Evolutionary conservation across 2,329 filamentous ascomycete species (phyloP).

Genomic region (Monosporascus sp.): DNA sequence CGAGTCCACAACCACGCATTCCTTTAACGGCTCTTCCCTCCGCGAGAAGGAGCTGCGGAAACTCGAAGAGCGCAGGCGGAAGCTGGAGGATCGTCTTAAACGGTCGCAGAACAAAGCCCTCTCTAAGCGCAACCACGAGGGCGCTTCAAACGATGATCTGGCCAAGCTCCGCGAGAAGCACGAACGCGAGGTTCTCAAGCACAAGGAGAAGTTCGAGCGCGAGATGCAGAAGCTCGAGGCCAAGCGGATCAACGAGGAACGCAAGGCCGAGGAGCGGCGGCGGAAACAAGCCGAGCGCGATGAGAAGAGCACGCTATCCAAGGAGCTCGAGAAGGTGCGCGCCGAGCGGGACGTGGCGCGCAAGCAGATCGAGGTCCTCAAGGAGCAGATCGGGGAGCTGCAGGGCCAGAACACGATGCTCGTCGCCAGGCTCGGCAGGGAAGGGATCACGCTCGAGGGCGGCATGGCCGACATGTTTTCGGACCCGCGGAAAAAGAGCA

Average conservation of each 20-base stretch:
- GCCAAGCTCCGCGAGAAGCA: constrained; percentile 60
- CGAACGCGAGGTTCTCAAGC: constrained; percentile 57
- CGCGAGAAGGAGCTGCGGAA: constrained; percentile 62
- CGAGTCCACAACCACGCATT: constrained; percentile 29
- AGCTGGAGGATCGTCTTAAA: constrained; percentile 35
- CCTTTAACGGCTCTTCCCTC: constrained; percentile 23
- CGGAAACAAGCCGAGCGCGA: constrained; percentile 50
- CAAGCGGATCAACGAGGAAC: constrained; percentile 56
- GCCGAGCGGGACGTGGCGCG: constrained; percentile 48
- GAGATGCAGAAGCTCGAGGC: constrained; percentile 62
- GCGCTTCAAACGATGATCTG: constrained; percentile 35
- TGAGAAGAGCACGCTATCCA: constrained; percentile 41
- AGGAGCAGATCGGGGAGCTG: constrained; percentile 49
- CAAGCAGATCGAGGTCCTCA: constrained; percentile 50
- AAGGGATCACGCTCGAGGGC: constrained; percentile 21
- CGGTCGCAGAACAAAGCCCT: constrained; percentile 21
- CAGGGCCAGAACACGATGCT: constrained; percentile 57
- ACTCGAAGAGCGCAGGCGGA: constrained; percentile 49
- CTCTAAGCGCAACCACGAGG: constrained; percentile 35
- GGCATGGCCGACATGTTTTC: neutral
- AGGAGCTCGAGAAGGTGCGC: constrained; percentile 48
- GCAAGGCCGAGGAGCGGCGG: constrained; percentile 49
- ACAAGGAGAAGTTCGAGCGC: constrained; percentile 60
- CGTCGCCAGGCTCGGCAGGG: constrained; percentile 47
- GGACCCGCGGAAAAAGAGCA: neutral